Evolutionary conservation across 169 alveolate genomes (phyloP).

Genomic region (Eimeria acervulina): DNA sequence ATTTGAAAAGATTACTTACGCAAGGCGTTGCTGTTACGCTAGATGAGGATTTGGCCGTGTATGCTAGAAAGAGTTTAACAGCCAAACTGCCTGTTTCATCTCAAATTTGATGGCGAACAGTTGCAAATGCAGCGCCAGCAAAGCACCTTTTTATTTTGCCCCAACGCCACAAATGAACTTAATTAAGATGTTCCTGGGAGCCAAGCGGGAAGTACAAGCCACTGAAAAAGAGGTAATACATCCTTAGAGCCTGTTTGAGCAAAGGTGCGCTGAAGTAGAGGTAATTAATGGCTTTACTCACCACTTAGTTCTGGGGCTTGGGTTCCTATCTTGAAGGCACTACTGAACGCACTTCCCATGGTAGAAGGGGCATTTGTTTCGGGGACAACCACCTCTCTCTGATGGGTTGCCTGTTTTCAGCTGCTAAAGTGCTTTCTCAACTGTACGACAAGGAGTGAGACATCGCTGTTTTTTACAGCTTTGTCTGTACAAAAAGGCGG

Average conservation of each 20-base stretch:
- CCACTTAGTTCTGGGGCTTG: neutral
- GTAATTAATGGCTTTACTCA: neutral
- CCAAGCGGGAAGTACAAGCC: neutral
- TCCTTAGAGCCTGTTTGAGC: no score
- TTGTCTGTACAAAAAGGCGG: neutral
- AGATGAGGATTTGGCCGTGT: neutral
- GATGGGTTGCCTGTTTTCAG: neutral
- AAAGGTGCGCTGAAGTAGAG: neutral
- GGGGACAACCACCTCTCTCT: no score
- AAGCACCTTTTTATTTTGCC: neutral
- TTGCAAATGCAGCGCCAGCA: neutral
- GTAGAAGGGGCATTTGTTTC: neutral
- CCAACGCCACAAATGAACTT: neutral
- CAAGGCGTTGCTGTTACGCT: neutral
- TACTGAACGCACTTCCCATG: neutral
- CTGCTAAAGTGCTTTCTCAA: neutral
- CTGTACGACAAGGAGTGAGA: neutral
- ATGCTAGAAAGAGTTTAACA: neutral
- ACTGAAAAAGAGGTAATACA: neutral
- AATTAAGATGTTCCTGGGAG: neutral
- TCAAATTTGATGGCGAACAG: neutral
- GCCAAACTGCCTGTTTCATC: neutral
- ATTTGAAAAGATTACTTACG: no score
- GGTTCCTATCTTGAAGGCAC: neutral
- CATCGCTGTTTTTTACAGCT: neutral